Evolutionary conservation across 129 eudicot genomes (phyloP), one percentile per base, ranked within the genome.

Genomic region (Flaveria brownii): DNA sequence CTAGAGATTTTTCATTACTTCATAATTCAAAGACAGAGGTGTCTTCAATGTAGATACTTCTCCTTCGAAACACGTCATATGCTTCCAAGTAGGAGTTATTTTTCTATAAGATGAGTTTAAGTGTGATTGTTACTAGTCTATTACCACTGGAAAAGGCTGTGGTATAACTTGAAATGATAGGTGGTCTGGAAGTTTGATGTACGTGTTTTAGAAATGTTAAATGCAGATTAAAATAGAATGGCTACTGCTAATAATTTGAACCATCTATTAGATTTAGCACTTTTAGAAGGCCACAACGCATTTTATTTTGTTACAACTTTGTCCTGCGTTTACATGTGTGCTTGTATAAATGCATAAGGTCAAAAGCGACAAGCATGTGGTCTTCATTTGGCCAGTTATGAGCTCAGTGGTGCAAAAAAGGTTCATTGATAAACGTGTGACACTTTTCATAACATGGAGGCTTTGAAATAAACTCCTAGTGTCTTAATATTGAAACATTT

Each of bases 71-170:
- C 15, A 57, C 20, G 64, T 57, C 64, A 57, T 9, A 57, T 52
- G 64, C 5, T 57, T 57, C 64, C 64, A 9, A 9, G 15, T 10
- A 57, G 64, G 28, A 57, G 64, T 22, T 7, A 57, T 57, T 9
- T 17, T 57, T 57, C 4, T 18, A 18, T 57, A 30, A 30, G 23
- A 28, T 20, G 4, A 14, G 23, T 28, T 57, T 22, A 57, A 18
- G 23, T 57, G 64, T 57, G 30, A 10, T 60, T 60, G 66, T 60
- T 23, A 23, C 16, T 60, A 60, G 66, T 60, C 66, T 60, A 60
- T 60, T 36, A 60, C 66, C 22, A 57, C 33, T 25, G 39, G 66
- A 15, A 60, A 20, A 60, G 66, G 66, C 0, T 23, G 66, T 60
- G 66, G 25, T 23, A 60, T 60, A 23, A 23, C 66, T 23, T 60